phyloP scores from a whole-genome alignment of 129 eudicot genomes.

The Glebionis coronaria region DNA sequence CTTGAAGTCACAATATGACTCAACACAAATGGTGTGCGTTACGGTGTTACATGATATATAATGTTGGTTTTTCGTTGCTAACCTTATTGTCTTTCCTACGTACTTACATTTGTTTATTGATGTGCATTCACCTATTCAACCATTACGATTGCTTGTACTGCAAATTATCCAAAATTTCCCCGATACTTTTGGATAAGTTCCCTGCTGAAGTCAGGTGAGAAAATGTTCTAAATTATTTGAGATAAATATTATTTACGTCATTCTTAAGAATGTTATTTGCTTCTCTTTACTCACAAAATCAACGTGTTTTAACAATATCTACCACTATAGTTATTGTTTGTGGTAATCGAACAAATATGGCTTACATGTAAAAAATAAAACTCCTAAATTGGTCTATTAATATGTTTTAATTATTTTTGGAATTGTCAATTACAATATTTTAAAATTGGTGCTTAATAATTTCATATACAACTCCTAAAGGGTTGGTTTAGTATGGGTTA shows the following conservation, averaged over 20 bases:
- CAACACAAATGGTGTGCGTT: conserved; percentile 74
- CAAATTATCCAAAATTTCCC: conserved; percentile 82
- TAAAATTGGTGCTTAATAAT: too few relatives aligned
- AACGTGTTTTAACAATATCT: background rate
- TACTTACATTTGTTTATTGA: conserved; percentile 8
- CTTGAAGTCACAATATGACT: conserved; percentile 77
- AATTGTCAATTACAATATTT: too few relatives aligned
- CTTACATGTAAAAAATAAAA: too few relatives aligned
- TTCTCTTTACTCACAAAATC: background rate
- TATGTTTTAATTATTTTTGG: too few relatives aligned
- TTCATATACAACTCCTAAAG: too few relatives aligned
- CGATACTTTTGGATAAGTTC: conserved; percentile 88
- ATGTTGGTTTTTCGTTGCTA: background rate
- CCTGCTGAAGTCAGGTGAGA: conserved; percentile 79
- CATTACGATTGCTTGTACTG: conserved; percentile 79
- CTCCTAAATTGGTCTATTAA: too few relatives aligned
- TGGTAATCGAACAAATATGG: too few relatives aligned
- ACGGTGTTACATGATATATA: background rate
- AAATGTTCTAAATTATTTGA: background rate
- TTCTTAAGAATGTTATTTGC: conserved; percentile 3
- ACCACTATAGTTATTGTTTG: background rate
- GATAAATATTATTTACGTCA: background rate
- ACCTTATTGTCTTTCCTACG: background rate
- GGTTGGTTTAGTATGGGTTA: too few relatives aligned
- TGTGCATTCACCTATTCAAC: conserved; percentile 89